These are phyloP conservation scores for Candida tammaniensis DNA, from an alignment of 805 yeast genomes.

Conservation along the genomic window DNA sequence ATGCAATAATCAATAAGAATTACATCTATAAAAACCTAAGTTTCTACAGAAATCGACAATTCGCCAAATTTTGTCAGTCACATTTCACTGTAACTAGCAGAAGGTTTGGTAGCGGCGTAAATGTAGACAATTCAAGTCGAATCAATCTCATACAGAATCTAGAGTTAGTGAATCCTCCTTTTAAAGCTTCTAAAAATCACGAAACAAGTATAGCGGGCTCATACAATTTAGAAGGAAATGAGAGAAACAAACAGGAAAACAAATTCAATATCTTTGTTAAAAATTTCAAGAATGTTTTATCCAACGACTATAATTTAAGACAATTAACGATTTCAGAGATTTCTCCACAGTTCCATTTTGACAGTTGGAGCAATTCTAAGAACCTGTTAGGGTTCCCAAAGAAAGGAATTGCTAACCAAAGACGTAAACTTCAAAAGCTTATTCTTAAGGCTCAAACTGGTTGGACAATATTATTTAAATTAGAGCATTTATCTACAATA, in stretches of 20 bases:
- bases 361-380: slow-evolving; percentile 6
- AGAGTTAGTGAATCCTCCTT: slow-evolving; percentile 34
- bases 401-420: slow-evolving; percentile 8
- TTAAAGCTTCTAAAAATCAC: slow-evolving; percentile 17
- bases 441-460: slow-evolving; percentile 43
- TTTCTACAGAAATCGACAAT: slow-evolving; percentile 23
- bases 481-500: slow-evolving; percentile 43
- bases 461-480: slow-evolving; percentile 51
- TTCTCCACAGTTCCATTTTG: slow-evolving; percentile 48
- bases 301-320: slow-evolving; percentile 44
- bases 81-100: slow-evolving; percentile 25
- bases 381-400: no score
- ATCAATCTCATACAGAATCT: slow-evolving; percentile 29
- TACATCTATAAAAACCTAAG: slow-evolving; percentile 34
- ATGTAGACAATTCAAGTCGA: slow-evolving; percentile 26
- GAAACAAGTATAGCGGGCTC: slow-evolving; percentile 35
- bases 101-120: slow-evolving; percentile 17
- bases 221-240: slow-evolving; percentile 27
- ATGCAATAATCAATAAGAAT: slow-evolving; percentile 31
- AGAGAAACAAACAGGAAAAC: slow-evolving; percentile 11
- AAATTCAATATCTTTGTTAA: slow-evolving; percentile 24
- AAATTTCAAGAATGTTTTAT: slow-evolving; percentile 23
- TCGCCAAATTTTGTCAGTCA: slow-evolving; percentile 32
- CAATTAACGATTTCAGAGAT: slow-evolving; percentile 42
- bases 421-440: slow-evolving; percentile 29